These are phyloP conservation scores for Primulina tabacum DNA, from an alignment of 257 asterid species.

Conservation along the genomic window DNA sequence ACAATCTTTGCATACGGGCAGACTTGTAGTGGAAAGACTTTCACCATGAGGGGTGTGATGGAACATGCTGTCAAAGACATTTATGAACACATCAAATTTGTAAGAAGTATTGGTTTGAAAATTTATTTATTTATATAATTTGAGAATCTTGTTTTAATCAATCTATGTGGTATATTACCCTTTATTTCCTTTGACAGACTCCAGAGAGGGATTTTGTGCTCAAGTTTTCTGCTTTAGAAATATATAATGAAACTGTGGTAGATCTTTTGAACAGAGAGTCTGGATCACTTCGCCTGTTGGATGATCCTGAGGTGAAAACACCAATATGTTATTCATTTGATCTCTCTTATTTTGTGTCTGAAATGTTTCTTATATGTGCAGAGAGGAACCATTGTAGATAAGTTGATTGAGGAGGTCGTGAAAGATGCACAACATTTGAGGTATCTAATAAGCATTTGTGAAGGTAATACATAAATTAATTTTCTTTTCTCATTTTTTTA, in stretches of 20 bases:
- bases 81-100: slow-evolving; percentile 63
- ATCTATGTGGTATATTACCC: slow-evolving; percentile 18
- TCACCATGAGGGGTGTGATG: slow-evolving; percentile 90
- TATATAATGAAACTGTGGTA: slow-evolving; percentile 88
- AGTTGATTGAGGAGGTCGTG: slow-evolving; percentile 70
- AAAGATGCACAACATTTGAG: slow-evolving; percentile 71
- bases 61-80: slow-evolving; percentile 83
- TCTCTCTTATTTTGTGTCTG: slow-evolving; percentile 14
- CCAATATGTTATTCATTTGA: neutral
- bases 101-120: slow-evolving; percentile 29
- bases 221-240: slow-evolving; percentile 91
- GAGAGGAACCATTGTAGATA: slow-evolving; percentile 93
- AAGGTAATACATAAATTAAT: slow-evolving; percentile 49
- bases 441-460: slow-evolving; percentile 69
- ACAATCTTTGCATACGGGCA: slow-evolving; percentile 96
- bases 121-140: neutral
- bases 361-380: slow-evolving; percentile 34
- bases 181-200: slow-evolving; percentile 42
- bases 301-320: slow-evolving; percentile 80
- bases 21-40: slow-evolving; percentile 96
- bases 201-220: slow-evolving; percentile 73
- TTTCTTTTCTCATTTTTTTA: too few relatives aligned
- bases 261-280: slow-evolving; percentile 88
- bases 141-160: slow-evolving; percentile 4
- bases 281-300: slow-evolving; percentile 79